Base-by-base conservation (phyloP, 192 early-diverging fungal species). In the Coemansia sp. region DNA sequence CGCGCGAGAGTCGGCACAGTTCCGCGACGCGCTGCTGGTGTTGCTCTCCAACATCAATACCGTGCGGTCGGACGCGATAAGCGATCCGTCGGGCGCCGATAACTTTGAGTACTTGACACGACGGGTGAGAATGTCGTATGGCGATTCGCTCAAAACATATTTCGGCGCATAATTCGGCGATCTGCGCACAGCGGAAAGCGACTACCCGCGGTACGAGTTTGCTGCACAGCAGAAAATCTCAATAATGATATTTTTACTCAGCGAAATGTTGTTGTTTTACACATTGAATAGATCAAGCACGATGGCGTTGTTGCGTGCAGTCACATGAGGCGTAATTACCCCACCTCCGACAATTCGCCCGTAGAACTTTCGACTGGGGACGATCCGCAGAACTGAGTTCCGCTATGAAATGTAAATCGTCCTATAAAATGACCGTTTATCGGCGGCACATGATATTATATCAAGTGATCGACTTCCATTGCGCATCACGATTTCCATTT, bases 31-130 rank as follows among this genome's bases (percentile, higher is more conserved):
- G 14, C 59, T 73, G 6, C 55, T 73, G 42, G 38, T 62, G 0
- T 64, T 79, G n/a, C 36, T 79, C 51, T 23, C 67, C 1, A 34
- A 66, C 7, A 25, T 70, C 17, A 70, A 64, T 26, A 42, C 60
- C 2, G 61, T 65, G 20, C 61, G 67, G 17, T 60, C 64, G 0
- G 71, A 79, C 8, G 64, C 71, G 2, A 65, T 66, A 12, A 68
- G 67, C 38, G 65, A 74, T 38, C 47, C 57, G 1, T 31, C 53
- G 0, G 77, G 71, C 8, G 60, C 57, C n/a, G 55, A 66, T 3
- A 79, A 74, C 21, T 51, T 73, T 22, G 77, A 79, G 22, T 79
- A 68, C 21, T 22, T 79, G 51, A 31, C 70, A 21, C 37, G 25
- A 12, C 67, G 71, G 2, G 67, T 79, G 48, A 66, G 61, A 12